Base-by-base conservation (phyloP, 768 basidiomycete genomes). In the Pilatotrama ljubarskyi region DNA sequence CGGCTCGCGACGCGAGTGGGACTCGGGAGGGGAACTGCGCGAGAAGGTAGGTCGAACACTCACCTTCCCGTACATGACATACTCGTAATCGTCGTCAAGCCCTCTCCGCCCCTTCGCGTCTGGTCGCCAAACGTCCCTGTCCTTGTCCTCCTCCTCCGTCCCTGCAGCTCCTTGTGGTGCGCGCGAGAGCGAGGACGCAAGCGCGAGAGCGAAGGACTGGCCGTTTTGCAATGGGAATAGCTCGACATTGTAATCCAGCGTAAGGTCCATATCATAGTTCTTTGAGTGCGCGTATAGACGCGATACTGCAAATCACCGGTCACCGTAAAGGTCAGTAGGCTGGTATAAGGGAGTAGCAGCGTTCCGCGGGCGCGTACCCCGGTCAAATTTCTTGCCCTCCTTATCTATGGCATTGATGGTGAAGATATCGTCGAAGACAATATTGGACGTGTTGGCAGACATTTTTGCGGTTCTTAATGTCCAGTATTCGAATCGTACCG, bases 61-160 rank as follows among this genome's bases (percentile, higher is more conserved):
- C 64, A 95, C 94, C 86, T 95, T 98, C 32, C 96, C 96, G 72
- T 93, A 95, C 95, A 98, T 98, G 65, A 99, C 96, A 78, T 98
- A 99, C 70, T 98, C 95, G 69, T 94, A 99, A 65, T 98, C 95
- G 59, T 94, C 90, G 64, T 98, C 96, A 25, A 99, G 72, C 11
- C 87, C 95, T 70, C 83, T 81, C 65, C 80, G 82, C 14, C 84
- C 92, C 74, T 87, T 94, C 37, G 87, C 88, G 69, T 92, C 91
- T 51, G 92, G 92, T 69, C 92, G 77, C 92, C 92, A 94, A 17
- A 88, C 83, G 69, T 90, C 82, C 55, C 86, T 76, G 64, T 91
- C 90, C 72, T 91, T 86, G 67, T 91, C 90, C 22, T 85, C 84
- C 25, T 73, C 70, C 41, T 85, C 85, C 2, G 75, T 74, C 10